These are phyloP conservation scores for Rhododendron mucronatum DNA, from an alignment of 148 eudicot species.

Conservation along the genomic window DNA sequence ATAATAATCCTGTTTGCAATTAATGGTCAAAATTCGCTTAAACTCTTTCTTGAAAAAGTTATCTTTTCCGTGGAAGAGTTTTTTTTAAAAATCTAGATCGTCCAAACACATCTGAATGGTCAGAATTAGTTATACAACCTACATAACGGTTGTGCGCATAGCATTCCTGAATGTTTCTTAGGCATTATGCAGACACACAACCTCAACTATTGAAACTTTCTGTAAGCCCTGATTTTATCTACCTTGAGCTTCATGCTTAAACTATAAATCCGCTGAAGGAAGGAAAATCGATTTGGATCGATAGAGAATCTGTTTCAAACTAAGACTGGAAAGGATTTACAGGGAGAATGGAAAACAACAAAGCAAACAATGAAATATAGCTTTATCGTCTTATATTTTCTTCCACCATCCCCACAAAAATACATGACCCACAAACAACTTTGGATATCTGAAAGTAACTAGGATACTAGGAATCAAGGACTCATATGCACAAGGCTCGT, in stretches of 20 bases:
- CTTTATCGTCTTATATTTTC: not conserved
- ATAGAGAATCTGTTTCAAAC: not conserved
- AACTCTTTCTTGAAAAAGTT: too few relatives aligned
- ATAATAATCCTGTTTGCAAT: too few relatives aligned
- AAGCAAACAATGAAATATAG: not conserved
- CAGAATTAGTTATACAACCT: too few relatives aligned
- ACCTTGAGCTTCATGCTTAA: not conserved
- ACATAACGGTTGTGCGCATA: too few relatives aligned
- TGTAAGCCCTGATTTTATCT: not conserved
- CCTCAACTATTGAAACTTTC: not conserved
- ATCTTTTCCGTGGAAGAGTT: too few relatives aligned
- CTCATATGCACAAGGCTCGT: not conserved
- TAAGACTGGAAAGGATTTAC: not conserved
- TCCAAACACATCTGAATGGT: too few relatives aligned
- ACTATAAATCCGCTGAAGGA: not conserved
- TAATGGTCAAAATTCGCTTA: too few relatives aligned
- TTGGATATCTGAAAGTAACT: not conserved
- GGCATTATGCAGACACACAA: not conserved
- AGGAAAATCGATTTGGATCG: not conserved
- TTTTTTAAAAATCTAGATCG: too few relatives aligned
- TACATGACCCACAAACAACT: not conserved
- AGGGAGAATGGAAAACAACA: not conserved
- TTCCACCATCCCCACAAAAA: not conserved
- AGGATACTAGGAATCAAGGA: not conserved
- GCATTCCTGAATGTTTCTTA: too few relatives aligned